Base-by-base conservation (phyloP, 192 early-diverging fungal genomes). In the Podila clonocystis region DNA sequence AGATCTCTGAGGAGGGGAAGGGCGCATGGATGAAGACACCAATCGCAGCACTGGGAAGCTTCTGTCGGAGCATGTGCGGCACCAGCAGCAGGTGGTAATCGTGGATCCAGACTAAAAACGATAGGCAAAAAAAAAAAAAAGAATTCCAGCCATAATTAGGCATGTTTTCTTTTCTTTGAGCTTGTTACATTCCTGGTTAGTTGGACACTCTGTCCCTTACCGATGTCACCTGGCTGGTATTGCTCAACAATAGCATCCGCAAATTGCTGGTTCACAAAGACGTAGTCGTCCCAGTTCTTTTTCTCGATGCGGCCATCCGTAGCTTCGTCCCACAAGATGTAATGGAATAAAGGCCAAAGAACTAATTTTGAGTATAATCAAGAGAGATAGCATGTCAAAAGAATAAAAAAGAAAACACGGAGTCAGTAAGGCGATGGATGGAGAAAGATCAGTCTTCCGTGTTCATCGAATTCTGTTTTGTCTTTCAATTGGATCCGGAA, bases 1-100 rank as follows among this genome's bases (percentile, higher is more conserved):
- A 98, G 50, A 99, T 95, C 73, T 99, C 97, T 3, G 95, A 96
- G 71, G 91, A 93, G 24, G 97, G 97, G 74, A 98, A 99, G 2
- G 97, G 97, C 11, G 96, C 95, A 85, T 99, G 97, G 61, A 99
- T 85, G 76, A 98, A 99, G 70, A 99, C 92, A 7, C 96, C 96
- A 58, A 99, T 95, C 29, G 87, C 91, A 22, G 96, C 96, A 30
- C 88, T 65, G 0, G 97, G 97, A 20, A 96, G 69, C 31, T 84
- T 84, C 74, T 92, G 75, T 50, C 97, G 90, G 29, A 99, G 83
- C 88, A 99, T 93, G 65, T 88, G 83, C 20, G 97, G 97, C 7
- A 98, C 92, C 60, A 99, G 83, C 84, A 97, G 89, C 24, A 99
- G 84, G 73, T 99, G 97, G 76, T 99, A 99, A 85, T 99, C 97